Evolutionary conservation across 2,329 filamentous ascomycete species (phyloP).

Genomic region (Lachnellula hyalina): DNA sequence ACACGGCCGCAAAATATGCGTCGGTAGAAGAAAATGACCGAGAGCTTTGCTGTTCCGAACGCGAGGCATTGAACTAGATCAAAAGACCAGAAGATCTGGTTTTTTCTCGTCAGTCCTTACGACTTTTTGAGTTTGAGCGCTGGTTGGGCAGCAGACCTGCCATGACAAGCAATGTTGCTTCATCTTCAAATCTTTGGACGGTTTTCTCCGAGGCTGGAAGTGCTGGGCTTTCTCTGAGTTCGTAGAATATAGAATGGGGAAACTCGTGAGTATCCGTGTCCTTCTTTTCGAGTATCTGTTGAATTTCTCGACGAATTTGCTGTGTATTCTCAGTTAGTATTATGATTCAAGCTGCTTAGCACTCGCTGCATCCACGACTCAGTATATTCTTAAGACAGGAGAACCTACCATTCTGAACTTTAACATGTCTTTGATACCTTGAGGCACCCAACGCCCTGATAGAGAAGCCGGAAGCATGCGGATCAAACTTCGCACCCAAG

Average conservation of each 20-base stretch:
- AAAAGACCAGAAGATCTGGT: too few species aligned
- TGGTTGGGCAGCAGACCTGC: not conserved
- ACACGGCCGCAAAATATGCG: not conserved
- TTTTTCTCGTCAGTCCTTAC: not conserved
- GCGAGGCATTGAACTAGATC: too few species aligned
- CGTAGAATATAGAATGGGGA: not conserved
- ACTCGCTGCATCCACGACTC: not conserved
- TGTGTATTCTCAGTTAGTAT: not conserved
- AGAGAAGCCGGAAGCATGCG: not conserved
- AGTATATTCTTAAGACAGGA: not conserved
- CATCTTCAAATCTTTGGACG: not conserved
- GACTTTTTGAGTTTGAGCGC: not conserved
- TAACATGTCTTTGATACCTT: conserved; percentile 2
- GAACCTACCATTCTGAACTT: not conserved
- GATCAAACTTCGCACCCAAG: not conserved
- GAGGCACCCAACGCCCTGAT: not conserved
- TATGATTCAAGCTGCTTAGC: not conserved
- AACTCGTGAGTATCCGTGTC: not conserved
- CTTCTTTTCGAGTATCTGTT: not conserved
- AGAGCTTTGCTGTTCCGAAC: conserved; percentile 3
- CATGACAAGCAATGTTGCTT: not conserved
- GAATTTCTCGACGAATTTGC: not conserved
- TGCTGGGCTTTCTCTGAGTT: not conserved
- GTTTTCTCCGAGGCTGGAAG: conserved; percentile 1
- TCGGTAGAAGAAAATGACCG: conserved; percentile 1